phyloP scores from a whole-genome alignment of 148 eudicot species.

The Persicaria tinctoria region DNA sequence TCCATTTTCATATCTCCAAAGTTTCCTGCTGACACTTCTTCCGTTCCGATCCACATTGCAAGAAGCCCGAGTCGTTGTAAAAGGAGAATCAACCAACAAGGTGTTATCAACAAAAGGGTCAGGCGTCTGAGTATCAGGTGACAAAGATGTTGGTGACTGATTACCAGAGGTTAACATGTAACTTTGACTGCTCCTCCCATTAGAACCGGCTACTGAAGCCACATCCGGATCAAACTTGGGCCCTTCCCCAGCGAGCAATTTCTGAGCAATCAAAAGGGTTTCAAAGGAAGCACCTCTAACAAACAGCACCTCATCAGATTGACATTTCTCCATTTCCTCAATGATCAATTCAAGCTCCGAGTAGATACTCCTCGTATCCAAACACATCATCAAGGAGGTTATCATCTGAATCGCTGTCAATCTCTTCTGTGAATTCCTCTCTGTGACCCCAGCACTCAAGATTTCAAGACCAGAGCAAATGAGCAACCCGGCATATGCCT shows the following conservation, averaged over 20 bases:
- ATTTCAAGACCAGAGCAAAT: constrained; percentile 61
- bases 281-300: constrained; percentile 90
- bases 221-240: constrained; percentile 41
- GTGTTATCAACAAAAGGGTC: constrained; percentile 47
- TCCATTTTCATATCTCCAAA: constrained; percentile 60
- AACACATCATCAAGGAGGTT: constrained; percentile 65
- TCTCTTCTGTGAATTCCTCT: constrained; percentile 66
- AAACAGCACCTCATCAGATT: constrained; percentile 64
- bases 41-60: constrained; percentile 24
- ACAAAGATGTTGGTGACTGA: constrained; percentile 45
- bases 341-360: constrained; percentile 56
- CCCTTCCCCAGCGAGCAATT: constrained; percentile 37
- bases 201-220: constrained; percentile 46
- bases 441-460: constrained; percentile 42
- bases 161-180: constrained; percentile 34
- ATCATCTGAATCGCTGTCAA: constrained; percentile 88
- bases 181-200: constrained; percentile 30
- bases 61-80: constrained; percentile 37
- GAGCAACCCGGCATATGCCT: constrained; percentile 81
- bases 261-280: constrained; percentile 67
- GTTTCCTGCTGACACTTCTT: constrained; percentile 49
- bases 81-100: constrained; percentile 50
- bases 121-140: constrained; percentile 72
- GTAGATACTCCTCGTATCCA: constrained; percentile 68
- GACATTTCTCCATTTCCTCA: constrained; percentile 80